Percentiles rank a stretch among this genome's conserved stretches.
These are phyloP conservation scores for Spinacia oleracea DNA, from an alignment of 179 eudicot species.

Conservation along the genomic window DNA sequence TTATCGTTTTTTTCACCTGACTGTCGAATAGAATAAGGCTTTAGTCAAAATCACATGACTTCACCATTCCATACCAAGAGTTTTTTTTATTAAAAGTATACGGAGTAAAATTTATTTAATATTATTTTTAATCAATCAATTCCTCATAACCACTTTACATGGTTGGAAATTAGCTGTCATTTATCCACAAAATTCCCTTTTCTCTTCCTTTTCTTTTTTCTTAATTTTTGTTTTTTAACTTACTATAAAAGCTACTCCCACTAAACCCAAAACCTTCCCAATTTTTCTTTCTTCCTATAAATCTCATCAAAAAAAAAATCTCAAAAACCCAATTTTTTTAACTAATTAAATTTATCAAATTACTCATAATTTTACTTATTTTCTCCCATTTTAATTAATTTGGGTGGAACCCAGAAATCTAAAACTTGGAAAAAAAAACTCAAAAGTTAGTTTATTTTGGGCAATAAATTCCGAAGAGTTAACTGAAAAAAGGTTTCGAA, in stretches of 20 bases:
- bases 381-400: not conserved
- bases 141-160: constrained; percentile 27
- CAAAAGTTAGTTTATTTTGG: constrained; percentile 22
- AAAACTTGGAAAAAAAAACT: constrained; percentile 18
- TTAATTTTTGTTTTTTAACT: not conserved
- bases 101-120: not conserved
- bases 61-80: constrained; percentile 12
- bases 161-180: constrained; percentile 44
- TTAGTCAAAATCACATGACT: constrained; percentile 37
- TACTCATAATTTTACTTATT: constrained; percentile 12
- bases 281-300: constrained; percentile 3
- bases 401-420: constrained; percentile 25
- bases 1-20: no score
- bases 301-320: not conserved
- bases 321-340: not conserved
- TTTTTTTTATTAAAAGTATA: not conserved
- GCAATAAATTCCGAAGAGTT: constrained; percentile 13
- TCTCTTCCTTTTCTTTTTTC: not conserved
- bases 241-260: constrained; percentile 9
- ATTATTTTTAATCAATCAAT: not conserved
- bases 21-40: no score
- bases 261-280: constrained; percentile 22
- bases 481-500: constrained; percentile 21
- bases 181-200: constrained; percentile 4
- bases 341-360: not conserved